These are phyloP conservation scores for Boeremia exigua DNA, from an alignment of 2,329 filamentous ascomycete species.

Conservation along the genomic window DNA sequence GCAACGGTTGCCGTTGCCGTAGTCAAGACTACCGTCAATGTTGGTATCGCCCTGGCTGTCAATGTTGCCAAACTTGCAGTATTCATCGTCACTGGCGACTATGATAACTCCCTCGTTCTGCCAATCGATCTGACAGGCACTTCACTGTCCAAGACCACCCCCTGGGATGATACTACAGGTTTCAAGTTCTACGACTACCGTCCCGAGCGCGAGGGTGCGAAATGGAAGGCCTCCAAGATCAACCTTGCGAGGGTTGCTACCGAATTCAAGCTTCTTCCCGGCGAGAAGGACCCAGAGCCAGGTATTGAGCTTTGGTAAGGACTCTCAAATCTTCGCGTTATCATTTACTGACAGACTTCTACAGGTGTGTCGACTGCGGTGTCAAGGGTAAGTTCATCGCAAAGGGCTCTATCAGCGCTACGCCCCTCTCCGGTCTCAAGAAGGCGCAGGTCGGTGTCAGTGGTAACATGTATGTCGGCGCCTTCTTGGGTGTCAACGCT, in stretches of 20 bases:
- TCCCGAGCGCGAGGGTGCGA: slow-evolving; percentile 5
- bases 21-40: slow-evolving; percentile 6
- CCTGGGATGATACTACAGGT: slow-evolving; percentile 13
- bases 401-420: slow-evolving; percentile 12
- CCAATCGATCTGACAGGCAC: slow-evolving; percentile 10
- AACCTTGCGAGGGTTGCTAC: slow-evolving; percentile 11
- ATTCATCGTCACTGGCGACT: slow-evolving; percentile 8
- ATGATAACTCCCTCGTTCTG: slow-evolving; percentile 12
- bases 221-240: slow-evolving; percentile 12
- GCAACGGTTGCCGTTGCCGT: slow-evolving; percentile 8
- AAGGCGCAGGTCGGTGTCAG: slow-evolving; percentile 12
- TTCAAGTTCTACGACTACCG: slow-evolving; percentile 16
- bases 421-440: slow-evolving; percentile 13
- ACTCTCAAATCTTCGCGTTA: neutral
- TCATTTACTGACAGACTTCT: neutral
- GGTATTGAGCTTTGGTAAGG: slow-evolving; percentile 6
- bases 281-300: slow-evolving; percentile 11
- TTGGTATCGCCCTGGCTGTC: slow-evolving; percentile 10
- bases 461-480: slow-evolving; percentile 16
- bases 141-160: slow-evolving; percentile 5
- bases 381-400: slow-evolving; percentile 13
- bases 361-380: slow-evolving; percentile 6
- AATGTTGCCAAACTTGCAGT: slow-evolving; percentile 3
- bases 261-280: slow-evolving; percentile 12
- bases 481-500: slow-evolving; percentile 8